A percentile compares a stretch with the other conserved stretches of the same genome.
Evolutionary conservation across 768 basidiomycete genomes (phyloP).

Genomic region (Suillus alpinus): DNA sequence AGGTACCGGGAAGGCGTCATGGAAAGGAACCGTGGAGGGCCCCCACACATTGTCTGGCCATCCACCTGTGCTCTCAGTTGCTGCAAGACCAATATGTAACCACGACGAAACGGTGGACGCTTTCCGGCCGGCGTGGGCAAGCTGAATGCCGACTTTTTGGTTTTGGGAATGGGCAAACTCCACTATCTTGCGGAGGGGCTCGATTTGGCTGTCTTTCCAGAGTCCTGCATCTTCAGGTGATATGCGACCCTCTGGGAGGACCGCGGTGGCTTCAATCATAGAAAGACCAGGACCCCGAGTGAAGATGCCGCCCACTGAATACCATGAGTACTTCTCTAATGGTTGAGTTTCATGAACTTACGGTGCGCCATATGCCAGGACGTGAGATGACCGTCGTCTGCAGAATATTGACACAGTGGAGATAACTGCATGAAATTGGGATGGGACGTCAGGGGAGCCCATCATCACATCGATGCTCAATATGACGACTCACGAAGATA

Average conservation of each 20-base stretch:
- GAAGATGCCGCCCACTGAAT: conserved; percentile 48
- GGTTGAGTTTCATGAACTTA: conserved; percentile 19
- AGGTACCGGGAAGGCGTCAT: conserved; percentile 51
- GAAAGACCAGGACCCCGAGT: conserved; percentile 70
- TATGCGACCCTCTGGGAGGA: conserved; percentile 74
- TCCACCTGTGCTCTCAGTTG: conserved; percentile 39
- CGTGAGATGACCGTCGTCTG: conserved; percentile 70
- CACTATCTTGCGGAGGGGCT: conserved; percentile 65
- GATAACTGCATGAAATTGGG: conserved; percentile 35
- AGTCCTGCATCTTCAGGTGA: conserved; percentile 73
- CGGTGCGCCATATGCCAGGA: conserved; percentile 84
- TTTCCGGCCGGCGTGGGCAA: conserved; percentile 74
- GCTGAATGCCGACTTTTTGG: conserved; percentile 72
- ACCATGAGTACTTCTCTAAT: neutral
- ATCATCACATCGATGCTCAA: neutral
- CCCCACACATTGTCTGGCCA: conserved; percentile 68
- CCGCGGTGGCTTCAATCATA: conserved; percentile 71
- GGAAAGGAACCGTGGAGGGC: conserved; percentile 58
- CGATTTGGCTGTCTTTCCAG: conserved; percentile 77
- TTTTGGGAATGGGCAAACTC: conserved; percentile 72
- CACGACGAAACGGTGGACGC: conserved; percentile 70
- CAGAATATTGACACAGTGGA: conserved; percentile 84
- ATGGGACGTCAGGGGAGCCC: neutral
- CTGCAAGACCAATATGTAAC: conserved; percentile 42
- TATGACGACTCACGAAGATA: conserved; percentile 55